These are phyloP conservation scores for Suhomyces ambrosiae DNA, from an alignment of 1,139 yeast genomes.

Conservation along the genomic window DNA sequence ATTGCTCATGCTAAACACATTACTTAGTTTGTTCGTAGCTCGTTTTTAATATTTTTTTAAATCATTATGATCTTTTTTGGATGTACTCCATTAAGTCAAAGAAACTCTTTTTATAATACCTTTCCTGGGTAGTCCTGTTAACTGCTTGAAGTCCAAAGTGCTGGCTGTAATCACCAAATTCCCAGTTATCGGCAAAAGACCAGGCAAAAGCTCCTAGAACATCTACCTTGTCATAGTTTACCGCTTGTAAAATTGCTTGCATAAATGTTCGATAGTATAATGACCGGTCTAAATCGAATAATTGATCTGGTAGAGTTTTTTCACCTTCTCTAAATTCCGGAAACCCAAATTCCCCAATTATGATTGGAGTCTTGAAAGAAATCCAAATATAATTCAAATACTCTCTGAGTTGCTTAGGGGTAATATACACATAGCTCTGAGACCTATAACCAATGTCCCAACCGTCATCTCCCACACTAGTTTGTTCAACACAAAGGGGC, in stretches of 20 bases:
- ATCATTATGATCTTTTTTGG: conserved; percentile 18
- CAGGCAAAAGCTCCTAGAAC: conserved; percentile 37
- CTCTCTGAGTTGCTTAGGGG: conserved; percentile 23
- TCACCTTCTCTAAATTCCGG: conserved; percentile 34
- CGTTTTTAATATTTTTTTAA: no score
- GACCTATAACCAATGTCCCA: conserved; percentile 34
- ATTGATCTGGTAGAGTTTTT: conserved; percentile 27
- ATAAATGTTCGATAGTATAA: conserved; percentile 32
- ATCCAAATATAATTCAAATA: conserved; percentile 24
- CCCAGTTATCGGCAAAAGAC: conserved; percentile 39
- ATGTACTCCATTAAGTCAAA: conserved; percentile 23
- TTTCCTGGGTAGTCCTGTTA: conserved; percentile 33
- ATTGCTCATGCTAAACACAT: no score
- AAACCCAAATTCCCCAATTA: conserved; percentile 37
- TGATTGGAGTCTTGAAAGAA: conserved; percentile 24
- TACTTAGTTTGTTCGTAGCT: no score
- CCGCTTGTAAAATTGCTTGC: conserved; percentile 28
- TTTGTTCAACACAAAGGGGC: conserved; percentile 25
- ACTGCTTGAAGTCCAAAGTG: conserved; percentile 39
- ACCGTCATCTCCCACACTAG: conserved; percentile 22
- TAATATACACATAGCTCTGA: conserved; percentile 25
- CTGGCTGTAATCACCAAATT: conserved; percentile 34
- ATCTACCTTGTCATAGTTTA: conserved; percentile 29
- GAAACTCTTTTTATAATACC: conserved; percentile 37
- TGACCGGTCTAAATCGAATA: conserved; percentile 31